A percentile compares a stretch with the other conserved stretches of the same genome.
phyloP scores from a whole-genome alignment of 768 basidiomycete genomes.

The Crassisporium funariophilum region DNA sequence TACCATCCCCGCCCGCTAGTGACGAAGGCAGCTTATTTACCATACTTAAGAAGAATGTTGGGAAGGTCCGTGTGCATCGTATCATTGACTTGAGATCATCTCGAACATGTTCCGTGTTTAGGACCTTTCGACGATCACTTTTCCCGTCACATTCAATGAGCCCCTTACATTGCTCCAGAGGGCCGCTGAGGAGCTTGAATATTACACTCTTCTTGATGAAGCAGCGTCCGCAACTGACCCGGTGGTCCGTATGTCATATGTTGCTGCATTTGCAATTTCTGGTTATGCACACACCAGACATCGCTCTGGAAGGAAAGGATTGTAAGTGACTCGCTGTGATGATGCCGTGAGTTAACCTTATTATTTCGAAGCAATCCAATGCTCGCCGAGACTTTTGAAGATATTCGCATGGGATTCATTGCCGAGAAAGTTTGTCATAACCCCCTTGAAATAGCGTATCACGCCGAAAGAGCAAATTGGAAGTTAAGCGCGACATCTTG shows the following conservation, averaged over 20 bases:
- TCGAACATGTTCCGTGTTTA: conserved; percentile 31
- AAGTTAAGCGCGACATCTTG: conserved; percentile 73
- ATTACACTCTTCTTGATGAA: conserved; percentile 65
- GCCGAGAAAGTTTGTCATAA: conserved; percentile 89
- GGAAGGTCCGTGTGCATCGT: conserved; percentile 55
- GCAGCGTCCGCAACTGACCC: conserved; percentile 62
- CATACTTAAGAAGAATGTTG: conserved; percentile 86
- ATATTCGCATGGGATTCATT: conserved; percentile 76
- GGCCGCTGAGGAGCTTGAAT: conserved; percentile 84
- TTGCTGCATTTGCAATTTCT: conserved; percentile 86
- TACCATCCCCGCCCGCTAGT: conserved; percentile 61
- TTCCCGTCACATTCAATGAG: conserved; percentile 92
- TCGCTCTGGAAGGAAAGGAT: conserved; percentile 84
- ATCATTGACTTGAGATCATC: conserved; percentile 2
- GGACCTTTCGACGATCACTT: conserved; percentile 81
- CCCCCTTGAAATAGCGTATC: conserved; percentile 83
- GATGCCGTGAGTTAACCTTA: conserved; percentile 2
- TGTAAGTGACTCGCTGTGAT: conserved; percentile 54
- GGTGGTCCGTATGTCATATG: conserved; percentile 68
- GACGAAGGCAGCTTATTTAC: conserved; percentile 85
- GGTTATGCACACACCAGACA: conserved; percentile 80
- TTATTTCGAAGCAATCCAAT: conserved; percentile 80
- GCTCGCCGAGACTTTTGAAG: conserved; percentile 88
- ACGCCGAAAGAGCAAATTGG: conserved; percentile 82
- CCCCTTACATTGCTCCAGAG: conserved; percentile 83